phyloP scores from a whole-genome alignment of 108 stramenopile species.

The Nannochloropsis oceanica region DNA sequence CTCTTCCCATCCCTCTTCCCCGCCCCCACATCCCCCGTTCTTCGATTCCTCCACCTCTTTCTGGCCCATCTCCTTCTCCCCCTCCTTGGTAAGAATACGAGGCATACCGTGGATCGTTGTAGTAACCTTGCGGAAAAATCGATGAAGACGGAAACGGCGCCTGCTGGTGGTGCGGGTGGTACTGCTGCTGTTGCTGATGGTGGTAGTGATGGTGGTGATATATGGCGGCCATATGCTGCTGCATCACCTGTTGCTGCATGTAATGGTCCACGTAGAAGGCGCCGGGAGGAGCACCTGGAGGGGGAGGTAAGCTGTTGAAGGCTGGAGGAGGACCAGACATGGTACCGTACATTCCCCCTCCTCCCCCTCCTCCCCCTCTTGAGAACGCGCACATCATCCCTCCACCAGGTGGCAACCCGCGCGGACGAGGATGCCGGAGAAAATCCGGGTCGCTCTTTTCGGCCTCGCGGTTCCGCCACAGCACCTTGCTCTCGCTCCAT shows the following conservation, averaged over 20 bases:
- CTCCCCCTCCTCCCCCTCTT: background rate
- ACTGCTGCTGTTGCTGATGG: too few species aligned
- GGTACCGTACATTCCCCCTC: background rate
- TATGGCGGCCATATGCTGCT: background rate
- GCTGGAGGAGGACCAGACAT: background rate
- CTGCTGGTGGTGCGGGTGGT: background rate
- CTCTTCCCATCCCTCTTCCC: background rate
- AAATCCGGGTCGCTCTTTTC: conserved; percentile 22
- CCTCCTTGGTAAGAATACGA: background rate
- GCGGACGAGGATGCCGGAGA: background rate
- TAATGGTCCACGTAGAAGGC: background rate
- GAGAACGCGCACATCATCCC: too few species aligned
- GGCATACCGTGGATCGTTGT: background rate
- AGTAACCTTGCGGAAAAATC: background rate
- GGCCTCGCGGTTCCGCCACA: conserved; percentile 26
- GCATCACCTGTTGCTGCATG: background rate
- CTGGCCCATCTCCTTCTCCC: background rate
- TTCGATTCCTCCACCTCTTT: too few species aligned
- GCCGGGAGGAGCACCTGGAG: background rate
- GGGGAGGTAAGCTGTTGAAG: background rate
- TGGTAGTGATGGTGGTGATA: background rate
- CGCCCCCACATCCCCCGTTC: background rate
- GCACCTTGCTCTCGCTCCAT: background rate
- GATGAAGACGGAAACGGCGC: background rate
- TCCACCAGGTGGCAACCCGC: too few species aligned